These are phyloP conservation scores for Citrus trifoliata DNA, from an alignment of 345 rosid genomes.

Conservation along the genomic window DNA sequence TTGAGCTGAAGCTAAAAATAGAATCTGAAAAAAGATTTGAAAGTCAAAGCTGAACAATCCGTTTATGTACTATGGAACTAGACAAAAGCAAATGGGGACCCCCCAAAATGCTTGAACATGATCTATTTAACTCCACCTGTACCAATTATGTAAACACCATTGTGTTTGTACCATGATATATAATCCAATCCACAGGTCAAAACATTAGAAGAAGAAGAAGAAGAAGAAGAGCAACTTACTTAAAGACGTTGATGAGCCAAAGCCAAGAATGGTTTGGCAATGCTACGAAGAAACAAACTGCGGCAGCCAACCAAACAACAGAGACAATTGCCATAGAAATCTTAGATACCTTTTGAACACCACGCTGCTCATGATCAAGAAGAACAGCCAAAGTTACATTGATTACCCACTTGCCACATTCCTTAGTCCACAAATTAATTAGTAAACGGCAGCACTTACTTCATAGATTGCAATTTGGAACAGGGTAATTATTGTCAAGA, in stretches of 20 bases:
- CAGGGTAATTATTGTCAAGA: constrained; percentile 61
- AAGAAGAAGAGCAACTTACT: constrained; percentile 46
- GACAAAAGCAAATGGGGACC: not conserved
- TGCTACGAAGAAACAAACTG: constrained; percentile 72
- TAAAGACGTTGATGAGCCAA: constrained; percentile 75
- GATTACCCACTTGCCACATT: not conserved
- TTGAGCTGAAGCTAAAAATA: not conserved
- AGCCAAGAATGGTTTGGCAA: constrained; percentile 76
- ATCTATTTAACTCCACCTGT: not conserved
- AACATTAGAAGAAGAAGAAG: not conserved
- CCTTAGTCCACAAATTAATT: too few relatives aligned
- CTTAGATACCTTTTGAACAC: constrained; percentile 73
- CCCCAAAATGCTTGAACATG: not conserved
- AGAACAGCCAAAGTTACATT: not conserved
- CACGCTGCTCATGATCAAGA: constrained; percentile 51
- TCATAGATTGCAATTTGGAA: constrained; percentile 75
- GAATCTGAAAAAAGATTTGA: not conserved
- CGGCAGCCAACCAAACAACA: constrained; percentile 56
- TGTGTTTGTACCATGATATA: not conserved
- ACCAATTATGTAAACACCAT: not conserved
- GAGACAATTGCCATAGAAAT: constrained; percentile 47
- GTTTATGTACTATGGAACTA: not conserved
- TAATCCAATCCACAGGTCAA: not conserved
- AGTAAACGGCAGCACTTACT: constrained; percentile 36
- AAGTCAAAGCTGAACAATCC: not conserved